These are phyloP conservation scores for Moricandia arvensis DNA, from an alignment of 345 rosid genomes.

Conservation along the genomic window DNA sequence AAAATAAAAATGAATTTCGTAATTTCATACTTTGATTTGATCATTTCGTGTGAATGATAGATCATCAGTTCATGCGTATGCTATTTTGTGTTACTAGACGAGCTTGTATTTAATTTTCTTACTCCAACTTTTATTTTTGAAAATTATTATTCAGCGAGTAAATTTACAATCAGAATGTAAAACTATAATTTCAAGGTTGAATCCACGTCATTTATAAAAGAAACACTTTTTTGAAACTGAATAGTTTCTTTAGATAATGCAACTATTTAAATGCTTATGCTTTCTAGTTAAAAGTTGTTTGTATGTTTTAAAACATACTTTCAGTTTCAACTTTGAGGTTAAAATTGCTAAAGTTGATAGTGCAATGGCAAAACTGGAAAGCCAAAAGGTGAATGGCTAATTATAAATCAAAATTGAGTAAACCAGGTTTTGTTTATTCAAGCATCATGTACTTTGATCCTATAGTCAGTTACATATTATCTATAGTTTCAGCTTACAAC, in stretches of 20 bases:
- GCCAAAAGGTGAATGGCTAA: neutral
- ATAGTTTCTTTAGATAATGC: neutral
- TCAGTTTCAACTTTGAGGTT: neutral
- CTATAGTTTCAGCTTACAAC: neutral
- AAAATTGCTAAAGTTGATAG: neutral
- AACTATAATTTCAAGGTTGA: neutral
- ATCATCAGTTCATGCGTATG: neutral
- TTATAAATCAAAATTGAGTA: neutral
- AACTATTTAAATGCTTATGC: neutral
- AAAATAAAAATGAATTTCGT: neutral
- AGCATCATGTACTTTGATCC: neutral
- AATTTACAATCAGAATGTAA: neutral
- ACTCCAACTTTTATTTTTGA: neutral
- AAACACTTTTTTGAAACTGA: neutral
- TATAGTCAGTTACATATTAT: neutral
- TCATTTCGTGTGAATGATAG: neutral
- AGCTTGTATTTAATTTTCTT: neutral
- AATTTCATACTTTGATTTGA: neutral
- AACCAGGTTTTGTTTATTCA: neutral
- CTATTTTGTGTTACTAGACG: neutral
- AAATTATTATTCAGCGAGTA: neutral
- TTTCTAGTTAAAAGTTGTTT: neutral
- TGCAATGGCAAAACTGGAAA: neutral
- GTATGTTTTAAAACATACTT: neutral
- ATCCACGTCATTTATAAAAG: neutral